These are phyloP conservation scores for Coprinopsis cinerea DNA, from an alignment of 768 basidiomycete genomes.

Conservation along the genomic window DNA sequence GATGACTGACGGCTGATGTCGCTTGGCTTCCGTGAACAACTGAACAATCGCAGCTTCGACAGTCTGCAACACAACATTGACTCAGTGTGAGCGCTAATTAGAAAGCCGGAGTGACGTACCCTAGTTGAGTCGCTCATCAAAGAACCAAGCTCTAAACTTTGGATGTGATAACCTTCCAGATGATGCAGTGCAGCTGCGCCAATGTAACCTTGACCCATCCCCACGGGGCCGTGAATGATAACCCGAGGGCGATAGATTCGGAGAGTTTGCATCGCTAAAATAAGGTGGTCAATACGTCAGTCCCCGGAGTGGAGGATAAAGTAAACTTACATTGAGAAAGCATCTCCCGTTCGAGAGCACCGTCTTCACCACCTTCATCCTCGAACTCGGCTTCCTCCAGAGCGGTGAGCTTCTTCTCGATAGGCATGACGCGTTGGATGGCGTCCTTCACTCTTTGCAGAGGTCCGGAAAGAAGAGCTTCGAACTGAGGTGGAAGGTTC, in stretches of 20 bases:
- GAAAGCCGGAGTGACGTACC: conserved; percentile 61
- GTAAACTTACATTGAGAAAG: conserved; percentile 68
- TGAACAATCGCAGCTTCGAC: conserved; percentile 91
- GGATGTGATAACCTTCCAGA: conserved; percentile 92
- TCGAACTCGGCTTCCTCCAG: conserved; percentile 96
- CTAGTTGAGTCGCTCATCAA: conserved; percentile 85
- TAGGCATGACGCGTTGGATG: conserved; percentile 71
- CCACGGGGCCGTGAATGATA: conserved; percentile 69
- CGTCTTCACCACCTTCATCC: conserved; percentile 65
- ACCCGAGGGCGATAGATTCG: conserved; percentile 88
- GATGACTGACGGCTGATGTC: conserved; percentile 92
- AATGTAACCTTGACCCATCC: conserved; percentile 90
- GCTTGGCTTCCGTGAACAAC: conserved; percentile 92
- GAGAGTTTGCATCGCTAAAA: conserved; percentile 82
- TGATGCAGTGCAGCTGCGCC: conserved; percentile 90
- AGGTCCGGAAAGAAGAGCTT: conserved; percentile 63
- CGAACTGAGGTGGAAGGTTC: conserved; percentile 80
- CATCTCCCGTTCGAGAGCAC: conserved; percentile 85
- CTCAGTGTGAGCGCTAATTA: no score
- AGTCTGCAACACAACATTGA: no score
- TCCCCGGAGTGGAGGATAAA: no score
- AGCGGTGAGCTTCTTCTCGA: conserved; percentile 74
- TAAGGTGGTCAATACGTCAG: conserved; percentile 9
- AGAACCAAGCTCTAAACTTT: conserved; percentile 86
- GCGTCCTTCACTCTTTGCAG: conserved; percentile 68